Percentiles rank a stretch among this genome's conserved stretches.
Conservation (phyloP, 345 rosid species). For the Arabis hirsuta region DNA sequence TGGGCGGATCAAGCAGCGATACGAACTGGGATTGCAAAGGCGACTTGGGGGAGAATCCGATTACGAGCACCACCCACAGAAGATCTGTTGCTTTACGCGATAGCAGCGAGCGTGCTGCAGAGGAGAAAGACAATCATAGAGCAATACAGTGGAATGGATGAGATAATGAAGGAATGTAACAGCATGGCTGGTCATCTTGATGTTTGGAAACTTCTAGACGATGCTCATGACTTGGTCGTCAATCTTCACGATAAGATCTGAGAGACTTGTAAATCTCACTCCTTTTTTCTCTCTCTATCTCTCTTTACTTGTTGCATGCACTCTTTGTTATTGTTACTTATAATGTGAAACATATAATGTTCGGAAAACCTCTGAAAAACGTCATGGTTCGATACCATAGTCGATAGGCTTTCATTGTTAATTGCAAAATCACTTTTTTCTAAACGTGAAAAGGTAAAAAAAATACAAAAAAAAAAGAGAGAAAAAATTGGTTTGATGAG, state of each 20-base stretch:
- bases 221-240: conserved; percentile 90
- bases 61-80: conserved; percentile 88
- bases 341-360: conserved; percentile 19
- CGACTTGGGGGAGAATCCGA: conserved; percentile 86
- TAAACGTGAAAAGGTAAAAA: no score
- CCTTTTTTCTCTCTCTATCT: not conserved
- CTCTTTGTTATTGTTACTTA: conserved; percentile 22
- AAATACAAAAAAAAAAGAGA: not conserved
- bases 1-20: conserved; percentile 98
- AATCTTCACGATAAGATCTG: conserved; percentile 79
- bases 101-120: conserved; percentile 94
- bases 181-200: conserved; percentile 89
- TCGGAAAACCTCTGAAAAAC: not conserved
- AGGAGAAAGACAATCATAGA: conserved; percentile 89
- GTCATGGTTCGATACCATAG: no score
- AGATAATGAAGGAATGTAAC: conserved; percentile 92
- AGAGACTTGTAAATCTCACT: conserved; percentile 11
- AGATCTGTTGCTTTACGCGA: conserved; percentile 88
- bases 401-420: no score
- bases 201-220: conserved; percentile 97
- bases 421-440: no score
- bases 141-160: conserved; percentile 92
- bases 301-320: conserved; percentile 17
- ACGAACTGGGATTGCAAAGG: conserved; percentile 70
- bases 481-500: not conserved